Conservation (phyloP, 495 filamentous ascomycete species). For the Talaromyces stipitatus region DNA sequence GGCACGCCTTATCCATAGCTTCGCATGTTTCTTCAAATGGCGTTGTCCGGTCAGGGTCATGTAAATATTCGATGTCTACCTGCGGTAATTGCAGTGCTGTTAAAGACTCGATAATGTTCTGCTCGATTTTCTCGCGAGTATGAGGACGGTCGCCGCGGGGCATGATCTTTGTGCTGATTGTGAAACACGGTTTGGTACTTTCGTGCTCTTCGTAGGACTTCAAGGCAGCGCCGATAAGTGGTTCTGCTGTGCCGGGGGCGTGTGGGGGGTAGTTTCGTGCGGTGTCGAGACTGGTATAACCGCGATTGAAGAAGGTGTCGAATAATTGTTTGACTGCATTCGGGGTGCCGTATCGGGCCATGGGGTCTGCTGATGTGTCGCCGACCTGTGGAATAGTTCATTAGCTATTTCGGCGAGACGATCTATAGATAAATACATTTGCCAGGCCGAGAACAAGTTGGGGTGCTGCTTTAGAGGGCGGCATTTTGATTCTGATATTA, state of each 20-base stretch:
- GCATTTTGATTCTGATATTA: not conserved
- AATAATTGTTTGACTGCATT: constrained; percentile 14
- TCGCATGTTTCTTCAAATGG: constrained; percentile 34
- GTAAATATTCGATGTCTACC: constrained; percentile 30
- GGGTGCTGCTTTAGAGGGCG: not conserved
- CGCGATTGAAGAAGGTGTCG: constrained; percentile 13
- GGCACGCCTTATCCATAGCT: constrained; percentile 30
- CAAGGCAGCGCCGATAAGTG: constrained; percentile 11
- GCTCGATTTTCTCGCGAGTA: constrained; percentile 12
- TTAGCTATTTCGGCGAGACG: not conserved
- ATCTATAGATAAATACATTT: not conserved
- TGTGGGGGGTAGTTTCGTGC: constrained; percentile 15
- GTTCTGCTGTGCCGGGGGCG: constrained; percentile 12
- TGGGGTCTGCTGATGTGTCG: constrained; percentile 6
- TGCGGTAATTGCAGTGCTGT: constrained; percentile 14
- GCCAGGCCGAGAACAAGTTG: not conserved
- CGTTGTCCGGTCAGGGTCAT: constrained; percentile 32
- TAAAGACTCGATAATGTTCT: constrained; percentile 16
- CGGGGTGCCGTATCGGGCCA: constrained; percentile 12
- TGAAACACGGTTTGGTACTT: constrained; percentile 5
- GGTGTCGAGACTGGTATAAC: constrained; percentile 18
- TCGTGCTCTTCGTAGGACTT: not conserved
- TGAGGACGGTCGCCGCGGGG: constrained; percentile 12
- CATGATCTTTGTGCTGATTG: constrained; percentile 19
- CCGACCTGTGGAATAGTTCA: not conserved